Evolutionary conservation across 169 alveolate species (phyloP).

Genomic region (Plasmodium cynomolgi): DNA sequence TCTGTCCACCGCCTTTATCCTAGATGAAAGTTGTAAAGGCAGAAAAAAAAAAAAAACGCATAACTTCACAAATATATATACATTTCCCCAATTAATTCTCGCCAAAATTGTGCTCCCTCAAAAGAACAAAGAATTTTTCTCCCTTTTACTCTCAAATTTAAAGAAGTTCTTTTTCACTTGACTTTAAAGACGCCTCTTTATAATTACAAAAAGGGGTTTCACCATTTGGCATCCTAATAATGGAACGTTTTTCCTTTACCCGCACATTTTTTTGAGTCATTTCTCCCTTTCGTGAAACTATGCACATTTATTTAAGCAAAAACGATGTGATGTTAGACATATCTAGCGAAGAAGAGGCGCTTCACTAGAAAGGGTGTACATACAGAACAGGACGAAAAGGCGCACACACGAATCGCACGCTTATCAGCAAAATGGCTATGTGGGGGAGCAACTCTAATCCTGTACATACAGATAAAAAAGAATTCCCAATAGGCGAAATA

Average conservation of each 20-base stretch:
- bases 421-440: background rate
- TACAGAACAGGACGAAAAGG: background rate
- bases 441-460: background rate
- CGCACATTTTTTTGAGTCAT: background rate
- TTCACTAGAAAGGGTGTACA: background rate
- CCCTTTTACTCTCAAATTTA: background rate
- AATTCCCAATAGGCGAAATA: background rate
- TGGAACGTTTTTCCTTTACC: background rate
- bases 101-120: background rate
- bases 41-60: background rate
- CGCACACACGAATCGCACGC: background rate
- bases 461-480: background rate
- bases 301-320: background rate
- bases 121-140: background rate
- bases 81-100: background rate
- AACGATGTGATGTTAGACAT: background rate
- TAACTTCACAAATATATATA: background rate
- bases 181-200: background rate
- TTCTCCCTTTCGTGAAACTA: background rate
- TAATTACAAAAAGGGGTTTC: background rate
- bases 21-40: background rate
- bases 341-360: background rate
- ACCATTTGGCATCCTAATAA: background rate
- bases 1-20: background rate
- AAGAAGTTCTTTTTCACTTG: background rate